phyloP scores from a whole-genome alignment of 2,329 filamentous ascomycete genomes.

The Exophiala spinifera region DNA sequence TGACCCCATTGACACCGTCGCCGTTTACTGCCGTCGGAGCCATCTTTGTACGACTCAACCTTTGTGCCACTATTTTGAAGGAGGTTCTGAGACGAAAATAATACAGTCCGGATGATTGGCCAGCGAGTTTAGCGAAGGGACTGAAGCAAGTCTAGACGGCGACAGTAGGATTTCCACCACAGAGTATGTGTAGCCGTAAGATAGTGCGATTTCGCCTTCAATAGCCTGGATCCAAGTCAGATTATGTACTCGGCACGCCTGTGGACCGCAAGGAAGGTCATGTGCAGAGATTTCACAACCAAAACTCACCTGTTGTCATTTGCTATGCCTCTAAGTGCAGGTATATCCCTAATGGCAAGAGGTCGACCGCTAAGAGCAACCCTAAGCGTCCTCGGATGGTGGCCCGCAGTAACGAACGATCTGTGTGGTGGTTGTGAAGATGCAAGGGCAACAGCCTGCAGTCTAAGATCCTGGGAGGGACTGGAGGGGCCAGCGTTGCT shows the following conservation, averaged over 20 bases:
- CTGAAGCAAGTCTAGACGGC: background rate
- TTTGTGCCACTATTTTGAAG: background rate
- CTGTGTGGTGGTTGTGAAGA: conserved; percentile 10
- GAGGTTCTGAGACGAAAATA: background rate
- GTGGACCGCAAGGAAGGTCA: conserved; percentile 20
- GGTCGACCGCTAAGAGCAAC: conserved; percentile 27
- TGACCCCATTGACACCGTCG: conserved; percentile 15
- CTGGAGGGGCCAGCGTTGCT: background rate
- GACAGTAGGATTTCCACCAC: background rate
- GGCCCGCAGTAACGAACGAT: conserved; percentile 4
- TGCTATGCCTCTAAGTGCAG: conserved; percentile 28
- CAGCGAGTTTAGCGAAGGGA: background rate
- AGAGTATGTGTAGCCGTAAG: background rate
- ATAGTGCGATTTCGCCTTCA: background rate
- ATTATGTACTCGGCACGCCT: conserved; percentile 12
- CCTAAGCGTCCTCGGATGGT: conserved; percentile 18
- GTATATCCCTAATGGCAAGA: conserved; percentile 31
- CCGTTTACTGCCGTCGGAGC: conserved; percentile 20
- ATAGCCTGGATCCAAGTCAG: conserved; percentile 1
- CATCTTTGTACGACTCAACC: conserved; percentile 12
- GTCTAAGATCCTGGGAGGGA: background rate
- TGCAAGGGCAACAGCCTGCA: conserved; percentile 11
- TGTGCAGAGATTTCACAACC: conserved; percentile 26
- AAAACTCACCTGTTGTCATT: conserved; percentile 17
- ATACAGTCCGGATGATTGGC: conserved; percentile 18